Conservation (phyloP, 1,139 yeast genomes). For the Candida sp. region DNA sequence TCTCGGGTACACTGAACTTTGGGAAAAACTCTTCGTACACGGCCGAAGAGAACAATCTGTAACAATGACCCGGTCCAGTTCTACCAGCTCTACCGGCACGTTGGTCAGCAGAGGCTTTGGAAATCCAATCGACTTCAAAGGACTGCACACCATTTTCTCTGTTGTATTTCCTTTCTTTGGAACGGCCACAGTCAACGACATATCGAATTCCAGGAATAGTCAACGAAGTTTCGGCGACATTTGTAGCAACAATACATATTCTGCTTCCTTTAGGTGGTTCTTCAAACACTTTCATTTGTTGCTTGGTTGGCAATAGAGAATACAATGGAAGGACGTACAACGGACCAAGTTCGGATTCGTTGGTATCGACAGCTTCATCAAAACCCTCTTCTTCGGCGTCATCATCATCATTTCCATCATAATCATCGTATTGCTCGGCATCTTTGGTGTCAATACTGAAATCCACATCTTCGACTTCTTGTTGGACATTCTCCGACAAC, state of each 20-base stretch:
- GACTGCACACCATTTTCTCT: constrained; percentile 92
- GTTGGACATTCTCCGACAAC: constrained; percentile 61
- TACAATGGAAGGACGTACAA: constrained; percentile 91
- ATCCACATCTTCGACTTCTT: constrained; percentile 91
- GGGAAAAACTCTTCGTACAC: constrained; percentile 86
- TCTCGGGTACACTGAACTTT: constrained; percentile 88
- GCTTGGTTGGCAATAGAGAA: constrained; percentile 88
- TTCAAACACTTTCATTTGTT: constrained; percentile 93
- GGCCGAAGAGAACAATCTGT: constrained; percentile 93
- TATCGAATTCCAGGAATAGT: constrained; percentile 97
- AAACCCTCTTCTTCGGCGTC: constrained; percentile 88
- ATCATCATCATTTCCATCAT: constrained; percentile 31
- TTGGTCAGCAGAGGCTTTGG: constrained; percentile 96
- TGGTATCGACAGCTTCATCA: constrained; percentile 78
- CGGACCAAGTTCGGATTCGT: constrained; percentile 81
- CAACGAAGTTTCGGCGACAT: constrained; percentile 97
- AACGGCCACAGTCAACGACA: constrained; percentile 94
- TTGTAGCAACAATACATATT: constrained; percentile 93
- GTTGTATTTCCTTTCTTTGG: constrained; percentile 86
- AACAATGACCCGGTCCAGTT: constrained; percentile 99
- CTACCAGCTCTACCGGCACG: constrained; percentile 99
- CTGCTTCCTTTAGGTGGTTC: constrained; percentile 86
- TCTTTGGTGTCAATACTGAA: constrained; percentile 60
- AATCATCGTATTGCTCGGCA: constrained; percentile 20
- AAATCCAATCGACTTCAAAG: constrained; percentile 90